phyloP scores from a whole-genome alignment of 805 yeast genomes.

The Saturnispora zaruensis region DNA sequence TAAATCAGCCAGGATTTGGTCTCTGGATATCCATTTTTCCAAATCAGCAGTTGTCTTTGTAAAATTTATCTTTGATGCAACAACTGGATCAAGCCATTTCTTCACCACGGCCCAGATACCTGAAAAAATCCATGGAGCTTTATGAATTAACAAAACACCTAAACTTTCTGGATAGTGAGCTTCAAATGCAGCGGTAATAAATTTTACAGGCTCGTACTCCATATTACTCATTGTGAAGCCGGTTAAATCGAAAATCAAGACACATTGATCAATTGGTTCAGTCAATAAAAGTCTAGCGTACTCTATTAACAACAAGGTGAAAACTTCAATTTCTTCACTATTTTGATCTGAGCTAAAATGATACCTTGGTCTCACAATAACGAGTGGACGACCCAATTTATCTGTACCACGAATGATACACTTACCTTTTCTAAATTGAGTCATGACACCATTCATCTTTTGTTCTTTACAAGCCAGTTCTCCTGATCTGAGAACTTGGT shows the following conservation, averaged over 20 bases:
- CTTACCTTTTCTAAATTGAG: slow-evolving; percentile 58
- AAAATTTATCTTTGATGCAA: slow-evolving; percentile 82
- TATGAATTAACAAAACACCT: slow-evolving; percentile 76
- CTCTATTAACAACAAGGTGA: slow-evolving; percentile 71
- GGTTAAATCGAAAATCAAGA: slow-evolving; percentile 77
- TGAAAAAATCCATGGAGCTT: slow-evolving; percentile 95
- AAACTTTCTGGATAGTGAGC: slow-evolving; percentile 94
- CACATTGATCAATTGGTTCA: slow-evolving; percentile 72
- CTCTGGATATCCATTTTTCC: slow-evolving; percentile 47
- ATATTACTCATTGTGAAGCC: slow-evolving; percentile 86
- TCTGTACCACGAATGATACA: slow-evolving; percentile 72
- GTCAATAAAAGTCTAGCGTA: slow-evolving; percentile 64
- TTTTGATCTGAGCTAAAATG: slow-evolving; percentile 66
- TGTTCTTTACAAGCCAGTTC: slow-evolving; percentile 51
- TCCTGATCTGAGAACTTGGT: slow-evolving; percentile 56
- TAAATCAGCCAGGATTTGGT: slow-evolving; percentile 56
- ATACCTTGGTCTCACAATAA: slow-evolving; percentile 67
- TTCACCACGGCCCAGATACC: slow-evolving; percentile 92
- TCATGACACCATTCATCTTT: slow-evolving; percentile 38
- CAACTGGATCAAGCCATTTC: slow-evolving; percentile 95
- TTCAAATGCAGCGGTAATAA: slow-evolving; percentile 81
- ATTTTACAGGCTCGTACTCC: slow-evolving; percentile 89
- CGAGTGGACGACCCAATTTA: slow-evolving; percentile 65
- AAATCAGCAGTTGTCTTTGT: slow-evolving; percentile 66
- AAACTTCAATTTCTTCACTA: slow-evolving; percentile 63